phyloP scores from a whole-genome alignment of 2,329 filamentous ascomycete genomes.

The Colletotrichum siamense region DNA sequence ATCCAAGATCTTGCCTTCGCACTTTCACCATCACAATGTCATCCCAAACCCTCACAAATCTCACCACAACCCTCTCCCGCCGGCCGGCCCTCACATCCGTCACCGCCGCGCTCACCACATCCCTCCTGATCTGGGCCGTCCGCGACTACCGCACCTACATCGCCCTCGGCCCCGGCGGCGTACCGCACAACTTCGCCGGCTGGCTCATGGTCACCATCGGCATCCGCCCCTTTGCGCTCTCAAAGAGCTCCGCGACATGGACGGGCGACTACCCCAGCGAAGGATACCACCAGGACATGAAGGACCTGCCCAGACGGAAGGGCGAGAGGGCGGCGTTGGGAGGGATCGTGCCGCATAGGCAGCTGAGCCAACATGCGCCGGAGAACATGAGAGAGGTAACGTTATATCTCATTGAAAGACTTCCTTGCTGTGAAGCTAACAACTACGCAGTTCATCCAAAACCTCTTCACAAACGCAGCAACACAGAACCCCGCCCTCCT shows the following conservation, averaged over 20 bases:
- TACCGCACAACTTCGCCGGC: constrained; percentile 46
- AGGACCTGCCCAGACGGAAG: background rate
- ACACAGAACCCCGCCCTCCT: constrained; percentile 33
- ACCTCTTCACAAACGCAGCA: constrained; percentile 21
- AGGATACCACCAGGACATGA: background rate
- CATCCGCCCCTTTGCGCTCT: constrained; percentile 16
- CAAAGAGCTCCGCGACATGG: background rate
- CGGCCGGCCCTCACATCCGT: background rate
- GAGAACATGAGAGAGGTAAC: constrained; percentile 9
- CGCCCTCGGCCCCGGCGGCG: constrained; percentile 47
- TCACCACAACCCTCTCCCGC: background rate
- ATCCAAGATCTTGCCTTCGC: background rate
- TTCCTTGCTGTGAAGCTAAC: background rate
- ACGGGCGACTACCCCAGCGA: constrained; percentile 7
- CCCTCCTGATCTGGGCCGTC: background rate
- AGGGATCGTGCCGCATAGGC: constrained; percentile 16
- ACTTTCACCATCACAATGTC: background rate
- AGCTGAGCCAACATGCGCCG: constrained; percentile 15
- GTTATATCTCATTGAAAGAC: too few relatives aligned
- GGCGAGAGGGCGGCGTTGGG: background rate
- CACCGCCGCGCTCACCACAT: background rate
- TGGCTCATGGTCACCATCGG: constrained; percentile 35
- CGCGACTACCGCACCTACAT: constrained; percentile 42
- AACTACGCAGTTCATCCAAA: background rate
- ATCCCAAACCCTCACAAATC: background rate